Evolutionary conservation across 169 alveolate genomes (phyloP), one percentile per base, ranked within the genome.

Genomic region (Babesia ovata): DNA sequence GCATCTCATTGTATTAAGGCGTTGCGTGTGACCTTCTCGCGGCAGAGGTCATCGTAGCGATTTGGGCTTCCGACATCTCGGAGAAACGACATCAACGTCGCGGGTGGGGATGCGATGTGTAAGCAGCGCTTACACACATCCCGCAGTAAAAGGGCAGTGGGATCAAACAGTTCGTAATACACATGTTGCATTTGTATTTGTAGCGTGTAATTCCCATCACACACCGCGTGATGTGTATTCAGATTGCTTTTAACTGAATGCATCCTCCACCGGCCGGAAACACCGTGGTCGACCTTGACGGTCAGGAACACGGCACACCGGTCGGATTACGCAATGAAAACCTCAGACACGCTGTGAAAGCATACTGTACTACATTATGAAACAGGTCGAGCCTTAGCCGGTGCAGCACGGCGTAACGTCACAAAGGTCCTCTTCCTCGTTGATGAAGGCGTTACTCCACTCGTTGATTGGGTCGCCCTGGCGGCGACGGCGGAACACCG

Each of bases 371-470:
- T 48, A 65, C 74, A 65, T 45, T 24, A 65, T 22, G 45, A 13
- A 14, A 44, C 14, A n/a, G 33, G 49, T n/a, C 26, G n/a, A 4
- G 22, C 8, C 26, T 58, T 62, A 67, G 21, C 54, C 54, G 22
- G 76, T 67, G 76, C 76, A 67, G 44, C 76, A 67, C 6, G 65
- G 76, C 11, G 76, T 67, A 36, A 12, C 65, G 36, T 67, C 65
- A 53, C 76, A 67, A 9, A 26, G 54, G 65, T 67, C 76, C 52
- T 11, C 45, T 17, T 49, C 65, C n/a, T 81, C 88, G 21, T 81
- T 81, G 21, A 67, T 82, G 58, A 91, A 92, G 44, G 95, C 94
- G 62, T 92, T 92, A 50, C 93, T 83, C 96, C 96, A 92, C 63
- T 92, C 96, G 42, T 90, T 83, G 42, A 61, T 70, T 26, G 87